Evolutionary conservation across 257 asterid genomes (phyloP), one percentile per base, ranked within the genome.

Genomic region (Craterostigma plantagineum): DNA sequence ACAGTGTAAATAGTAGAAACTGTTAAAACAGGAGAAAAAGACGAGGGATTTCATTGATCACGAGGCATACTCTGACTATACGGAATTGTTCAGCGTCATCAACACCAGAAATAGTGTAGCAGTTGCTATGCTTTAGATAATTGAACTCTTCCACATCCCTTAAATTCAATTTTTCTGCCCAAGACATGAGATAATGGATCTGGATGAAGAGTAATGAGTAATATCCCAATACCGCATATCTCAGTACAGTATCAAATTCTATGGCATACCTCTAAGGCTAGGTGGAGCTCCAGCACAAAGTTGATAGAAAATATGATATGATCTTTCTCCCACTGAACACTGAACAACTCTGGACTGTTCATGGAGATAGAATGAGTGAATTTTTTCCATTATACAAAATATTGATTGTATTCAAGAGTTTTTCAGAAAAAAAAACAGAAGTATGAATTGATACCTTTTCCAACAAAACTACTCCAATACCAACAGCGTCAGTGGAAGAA

Each of bases 251-350:
- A 2, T 11, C 1, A 14, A 43, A 6, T 15, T 4, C 2, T 8
- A 33, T 15, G 35, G 48, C 50, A 45, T 54, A 90, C 99, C 94
- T 77, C 82, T 74, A 55, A 90, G 91, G 59, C 41, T 49, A 35
- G 70, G 64, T 52, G 99, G 92, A 73, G 99, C 99, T 62, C 99
- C 99, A 17, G 84, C 81, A 59, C 99, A 90, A 36, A 90, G 92
- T 66, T 90, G 93, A 72, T 90, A 90, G 62, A 90, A 90, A 48
- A 90, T 79, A 69, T 90, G 99, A 66, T 90, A 90, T 14, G 99
- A 77, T 69, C 99, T 71, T 77, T 90, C 99, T 57, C 99, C 92
- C 60, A 66, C 80, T 15, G 95, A 62, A 57, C 92, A 80, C 55
- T 83, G 99, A 55, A 90, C 95, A 54, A 90, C 95, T 60, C 99